These are phyloP conservation scores for Phaeotremella fagi DNA, from an alignment of 768 basidiomycete genomes.

Conservation along the genomic window DNA sequence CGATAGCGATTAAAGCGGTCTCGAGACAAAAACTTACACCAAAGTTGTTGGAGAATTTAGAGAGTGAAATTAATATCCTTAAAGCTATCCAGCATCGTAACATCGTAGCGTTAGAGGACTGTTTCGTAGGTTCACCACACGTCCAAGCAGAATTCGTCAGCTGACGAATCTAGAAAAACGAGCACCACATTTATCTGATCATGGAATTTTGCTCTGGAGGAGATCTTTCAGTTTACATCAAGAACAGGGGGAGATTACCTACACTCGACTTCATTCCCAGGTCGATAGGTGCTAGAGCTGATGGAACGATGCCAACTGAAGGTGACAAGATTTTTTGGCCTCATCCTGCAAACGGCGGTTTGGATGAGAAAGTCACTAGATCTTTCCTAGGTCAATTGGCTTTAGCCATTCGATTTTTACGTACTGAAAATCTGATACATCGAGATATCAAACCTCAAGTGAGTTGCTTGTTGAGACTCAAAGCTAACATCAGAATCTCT, in stretches of 20 bases:
- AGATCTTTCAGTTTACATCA: constrained; percentile 93
- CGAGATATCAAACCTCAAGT: constrained; percentile 93
- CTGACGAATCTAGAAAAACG: constrained; percentile 49
- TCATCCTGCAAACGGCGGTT: constrained; percentile 82
- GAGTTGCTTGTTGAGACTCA: neutral
- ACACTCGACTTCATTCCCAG: constrained; percentile 71
- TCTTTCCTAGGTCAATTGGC: constrained; percentile 90
- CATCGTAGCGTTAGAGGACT: constrained; percentile 87
- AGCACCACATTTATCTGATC: constrained; percentile 68
- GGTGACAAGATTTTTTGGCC: constrained; percentile 68
- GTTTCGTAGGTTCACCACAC: constrained; percentile 60
- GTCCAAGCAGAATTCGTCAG: neutral
- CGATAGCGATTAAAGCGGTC: constrained; percentile 93
- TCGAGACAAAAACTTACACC: constrained; percentile 77
- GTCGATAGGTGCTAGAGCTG: constrained; percentile 41
- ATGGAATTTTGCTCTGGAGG: constrained; percentile 98
- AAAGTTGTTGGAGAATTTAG: constrained; percentile 95
- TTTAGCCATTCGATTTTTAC: constrained; percentile 85
- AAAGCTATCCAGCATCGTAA: constrained; percentile 89
- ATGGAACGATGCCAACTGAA: constrained; percentile 4
- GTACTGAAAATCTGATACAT: constrained; percentile 84
- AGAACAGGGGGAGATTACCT: constrained; percentile 90
- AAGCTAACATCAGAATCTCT: constrained; percentile 62
- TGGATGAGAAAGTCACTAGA: constrained; percentile 83
- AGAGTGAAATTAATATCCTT: constrained; percentile 94